Base-by-base conservation (phyloP, 805 yeast species). In the Ogataea henricii region DNA sequence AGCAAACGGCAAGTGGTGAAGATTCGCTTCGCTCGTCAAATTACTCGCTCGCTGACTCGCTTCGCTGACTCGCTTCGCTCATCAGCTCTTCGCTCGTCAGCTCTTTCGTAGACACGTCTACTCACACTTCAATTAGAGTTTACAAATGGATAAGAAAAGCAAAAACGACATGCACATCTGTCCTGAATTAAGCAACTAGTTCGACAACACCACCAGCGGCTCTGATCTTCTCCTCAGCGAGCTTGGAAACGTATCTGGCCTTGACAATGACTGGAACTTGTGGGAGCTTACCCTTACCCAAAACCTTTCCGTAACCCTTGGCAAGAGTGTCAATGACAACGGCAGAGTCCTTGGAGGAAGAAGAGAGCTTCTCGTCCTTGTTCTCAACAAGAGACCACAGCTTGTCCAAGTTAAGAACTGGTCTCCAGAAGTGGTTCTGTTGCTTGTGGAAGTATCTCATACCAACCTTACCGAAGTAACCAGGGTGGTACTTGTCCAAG, bases 381-480 rank as follows among this genome's bases (percentile, higher is more conserved):
- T 88, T 83, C 70, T 87, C 96, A 70, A 94, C 86, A 72, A 94
- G 85, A 67, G 97, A 81, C 99, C 99, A 94, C 76, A 94, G 87
- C 79, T 89, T 89, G 84, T 94, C 98, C 74, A 94, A 81, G 92
- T 94, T 94, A 77, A 94, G 80, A 68, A 87, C 88, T 78, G 99
- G 99, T 78, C 80, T 86, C 99, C 99, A 94, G 90, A 83, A 85
- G 73, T 88, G 97, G 81, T 78, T 80, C 71, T 78, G 80, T 81
- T 89, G 96, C 77, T 87, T 84, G 89, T 89, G 97, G 96, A 85
- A 92, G 86, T 87, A 86, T 87, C 99, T 89, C 97, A 92, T 92
- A 91, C 99, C 99, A 75, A 94, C 98, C 83, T 94, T 95, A 88
- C 99, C 99, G 82, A 94, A 94, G 92, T 94, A 94, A 90, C 99